These are phyloP conservation scores for Anthoceros angustus DNA, from an alignment of 225 moss, liverwort and hornwort species.

Conservation along the genomic window DNA sequence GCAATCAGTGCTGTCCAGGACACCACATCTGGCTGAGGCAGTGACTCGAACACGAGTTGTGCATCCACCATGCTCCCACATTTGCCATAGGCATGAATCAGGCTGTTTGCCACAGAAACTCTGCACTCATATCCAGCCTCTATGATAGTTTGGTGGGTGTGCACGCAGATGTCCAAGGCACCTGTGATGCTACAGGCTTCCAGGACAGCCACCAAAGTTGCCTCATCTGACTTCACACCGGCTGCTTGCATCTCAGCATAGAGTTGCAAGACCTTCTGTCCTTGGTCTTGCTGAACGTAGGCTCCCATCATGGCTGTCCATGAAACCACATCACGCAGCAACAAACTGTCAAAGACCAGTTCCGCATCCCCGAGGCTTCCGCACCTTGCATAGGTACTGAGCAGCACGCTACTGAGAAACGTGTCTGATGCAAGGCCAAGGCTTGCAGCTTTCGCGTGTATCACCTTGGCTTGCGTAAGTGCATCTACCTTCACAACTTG, in stretches of 20 bases:
- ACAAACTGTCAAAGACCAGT: neutral
- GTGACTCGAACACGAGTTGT: neutral
- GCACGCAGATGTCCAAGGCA: neutral
- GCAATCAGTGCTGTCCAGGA: neutral
- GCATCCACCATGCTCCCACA: constrained; percentile 3
- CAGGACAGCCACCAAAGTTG: neutral
- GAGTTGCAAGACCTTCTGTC: neutral
- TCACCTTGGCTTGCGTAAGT: neutral
- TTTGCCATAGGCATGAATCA: neutral
- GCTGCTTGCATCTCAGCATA: neutral
- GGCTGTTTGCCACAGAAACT: neutral
- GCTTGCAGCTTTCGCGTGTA: neutral
- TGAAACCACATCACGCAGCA: neutral
- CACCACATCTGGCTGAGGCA: neutral
- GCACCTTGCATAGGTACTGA: neutral
- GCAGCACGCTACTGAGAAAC: neutral
- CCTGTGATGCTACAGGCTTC: neutral
- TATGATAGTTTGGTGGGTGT: neutral
- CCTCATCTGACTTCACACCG: neutral
- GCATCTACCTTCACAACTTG: neutral
- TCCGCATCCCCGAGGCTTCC: neutral
- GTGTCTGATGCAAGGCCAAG: neutral
- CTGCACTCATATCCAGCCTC: neutral
- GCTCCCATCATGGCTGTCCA: neutral
- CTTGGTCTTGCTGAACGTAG: neutral